Evolutionary conservation across 495 filamentous ascomycete species (phyloP).

Genomic region (Clavariopsis aquatica): DNA sequence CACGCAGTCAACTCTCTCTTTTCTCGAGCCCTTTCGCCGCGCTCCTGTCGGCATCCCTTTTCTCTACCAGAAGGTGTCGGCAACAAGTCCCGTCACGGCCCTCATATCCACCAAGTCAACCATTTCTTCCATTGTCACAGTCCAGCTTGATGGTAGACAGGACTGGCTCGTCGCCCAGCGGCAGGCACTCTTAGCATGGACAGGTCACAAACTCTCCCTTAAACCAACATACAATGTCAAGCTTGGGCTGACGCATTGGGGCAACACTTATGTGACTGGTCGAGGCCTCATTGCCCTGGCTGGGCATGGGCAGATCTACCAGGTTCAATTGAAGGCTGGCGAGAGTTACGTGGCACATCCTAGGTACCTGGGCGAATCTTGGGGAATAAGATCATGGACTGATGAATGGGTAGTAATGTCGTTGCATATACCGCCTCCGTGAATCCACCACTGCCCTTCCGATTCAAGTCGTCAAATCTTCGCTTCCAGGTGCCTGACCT

Average conservation of each 20-base stretch:
- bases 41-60: constrained; percentile 83
- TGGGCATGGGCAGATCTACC: constrained; percentile 83
- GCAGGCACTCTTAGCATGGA: constrained; percentile 88
- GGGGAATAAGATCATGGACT: constrained; percentile 8
- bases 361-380: constrained; percentile 48
- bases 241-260: constrained; percentile 85
- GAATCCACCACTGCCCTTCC: constrained; percentile 74
- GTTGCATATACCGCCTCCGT: constrained; percentile 81
- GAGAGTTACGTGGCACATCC: constrained; percentile 89
- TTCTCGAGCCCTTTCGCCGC: constrained; percentile 79
- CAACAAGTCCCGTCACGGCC: constrained; percentile 80
- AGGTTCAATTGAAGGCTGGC: constrained; percentile 70
- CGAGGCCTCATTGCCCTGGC: constrained; percentile 82
- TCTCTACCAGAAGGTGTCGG: constrained; percentile 86
- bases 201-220: constrained; percentile 79
- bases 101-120: constrained; percentile 84
- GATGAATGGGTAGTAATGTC: constrained; percentile 61
- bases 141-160: constrained; percentile 88
- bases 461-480: constrained; percentile 74
- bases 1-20: constrained; percentile 77
- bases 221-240: constrained; percentile 71
- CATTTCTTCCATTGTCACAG: constrained; percentile 77
- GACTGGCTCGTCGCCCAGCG: constrained; percentile 93
- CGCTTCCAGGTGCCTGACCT: constrained; percentile 76
- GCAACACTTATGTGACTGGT: constrained; percentile 81